Conservation (phyloP, 2,329 filamentous ascomycete genomes). For the Fusarium pilosicola region DNA sequence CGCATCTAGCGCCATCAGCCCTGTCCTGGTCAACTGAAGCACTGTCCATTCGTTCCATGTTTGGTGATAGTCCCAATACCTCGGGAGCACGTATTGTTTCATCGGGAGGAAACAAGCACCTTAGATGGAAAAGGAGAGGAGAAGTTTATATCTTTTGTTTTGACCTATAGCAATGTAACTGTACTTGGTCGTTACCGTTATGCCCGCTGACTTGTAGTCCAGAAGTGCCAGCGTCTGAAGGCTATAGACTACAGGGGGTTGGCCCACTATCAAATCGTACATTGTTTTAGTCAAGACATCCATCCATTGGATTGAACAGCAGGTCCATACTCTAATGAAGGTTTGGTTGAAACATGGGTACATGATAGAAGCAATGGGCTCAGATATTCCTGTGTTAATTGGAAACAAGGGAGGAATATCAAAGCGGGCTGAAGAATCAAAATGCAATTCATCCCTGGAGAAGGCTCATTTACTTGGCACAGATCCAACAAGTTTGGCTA, state of each 20-base stretch:
- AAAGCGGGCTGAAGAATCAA: neutral
- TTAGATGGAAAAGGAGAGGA: neutral
- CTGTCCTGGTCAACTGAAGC: constrained; percentile 4
- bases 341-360: neutral
- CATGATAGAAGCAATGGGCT: neutral
- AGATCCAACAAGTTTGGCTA: neutral
- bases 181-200: neutral
- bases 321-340: neutral
- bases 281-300: neutral
- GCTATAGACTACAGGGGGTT: neutral
- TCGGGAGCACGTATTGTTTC: neutral
- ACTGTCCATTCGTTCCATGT: neutral
- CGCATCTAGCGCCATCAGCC: constrained; percentile 23
- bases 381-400: neutral
- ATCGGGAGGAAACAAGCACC: neutral
- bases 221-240: neutral
- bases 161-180: neutral
- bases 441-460: neutral
- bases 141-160: neutral
- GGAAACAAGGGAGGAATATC: neutral
- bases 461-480: neutral
- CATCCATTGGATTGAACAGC: neutral
- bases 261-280: neutral
- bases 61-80: neutral
- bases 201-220: neutral